phyloP scores from a whole-genome alignment of 495 filamentous ascomycete species.

The Lasiosphaeria ovina region DNA sequence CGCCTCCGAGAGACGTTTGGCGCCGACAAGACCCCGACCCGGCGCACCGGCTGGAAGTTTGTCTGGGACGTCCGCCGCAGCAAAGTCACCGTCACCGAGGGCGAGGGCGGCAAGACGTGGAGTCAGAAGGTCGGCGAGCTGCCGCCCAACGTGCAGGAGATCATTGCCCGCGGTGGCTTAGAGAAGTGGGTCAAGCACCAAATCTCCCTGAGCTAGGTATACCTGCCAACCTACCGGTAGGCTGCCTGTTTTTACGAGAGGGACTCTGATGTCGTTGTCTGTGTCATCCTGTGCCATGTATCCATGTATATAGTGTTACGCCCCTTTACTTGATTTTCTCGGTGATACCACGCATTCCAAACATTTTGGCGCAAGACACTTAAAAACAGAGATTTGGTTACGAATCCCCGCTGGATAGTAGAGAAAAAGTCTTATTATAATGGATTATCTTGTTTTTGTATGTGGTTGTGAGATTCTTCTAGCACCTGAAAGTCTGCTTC shows the following conservation, averaged over 20 bases:
- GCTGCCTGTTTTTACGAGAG: background rate
- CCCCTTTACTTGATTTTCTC: background rate
- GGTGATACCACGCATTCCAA: conserved; percentile 5
- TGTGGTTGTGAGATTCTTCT: too few relatives aligned
- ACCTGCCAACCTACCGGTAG: background rate
- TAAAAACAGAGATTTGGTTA: too few relatives aligned
- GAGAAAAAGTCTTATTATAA: background rate
- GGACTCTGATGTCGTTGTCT: background rate
- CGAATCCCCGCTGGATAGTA: too few relatives aligned
- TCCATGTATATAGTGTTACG: conserved; percentile 8
- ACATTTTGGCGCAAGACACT: background rate
- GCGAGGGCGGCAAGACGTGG: conserved; percentile 61
- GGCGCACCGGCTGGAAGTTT: conserved; percentile 85
- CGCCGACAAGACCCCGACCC: conserved; percentile 60
- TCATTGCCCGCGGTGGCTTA: conserved; percentile 75
- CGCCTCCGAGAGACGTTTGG: conserved; percentile 66
- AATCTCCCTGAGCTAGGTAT: conserved; percentile 28
- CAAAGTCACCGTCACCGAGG: conserved; percentile 66
- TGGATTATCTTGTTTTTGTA: background rate
- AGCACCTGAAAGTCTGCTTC: too few relatives aligned
- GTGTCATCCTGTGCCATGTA: background rate
- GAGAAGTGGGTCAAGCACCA: conserved; percentile 82
- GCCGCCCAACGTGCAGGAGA: conserved; percentile 86
- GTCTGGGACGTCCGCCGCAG: conserved; percentile 79
- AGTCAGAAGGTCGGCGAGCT: conserved; percentile 79